These are phyloP conservation scores for Lyophyllum decastes DNA, from an alignment of 768 basidiomycete species.

Conservation along the genomic window DNA sequence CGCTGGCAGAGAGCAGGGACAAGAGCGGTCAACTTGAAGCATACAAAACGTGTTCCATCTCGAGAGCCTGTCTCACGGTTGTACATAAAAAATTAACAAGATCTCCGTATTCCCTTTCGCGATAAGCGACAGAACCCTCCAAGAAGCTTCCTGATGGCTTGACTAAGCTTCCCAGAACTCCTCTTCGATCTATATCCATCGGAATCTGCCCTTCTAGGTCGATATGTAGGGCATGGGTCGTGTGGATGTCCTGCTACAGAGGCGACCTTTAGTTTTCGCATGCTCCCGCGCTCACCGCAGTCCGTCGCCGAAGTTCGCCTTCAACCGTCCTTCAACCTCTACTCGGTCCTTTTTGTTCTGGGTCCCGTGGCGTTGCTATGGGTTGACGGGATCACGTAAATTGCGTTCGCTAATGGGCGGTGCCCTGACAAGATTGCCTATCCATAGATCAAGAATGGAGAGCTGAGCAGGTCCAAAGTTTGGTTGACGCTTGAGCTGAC, in stretches of 20 bases:
- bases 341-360: background rate
- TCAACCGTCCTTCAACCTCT: background rate
- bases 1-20: conserved; percentile 1
- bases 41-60: conserved; percentile 20
- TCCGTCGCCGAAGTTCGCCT: background rate
- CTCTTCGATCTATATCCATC: background rate
- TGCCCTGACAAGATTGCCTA: background rate
- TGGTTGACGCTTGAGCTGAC: no score
- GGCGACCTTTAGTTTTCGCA: no score
- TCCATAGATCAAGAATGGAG: background rate
- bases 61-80: conserved; percentile 18
- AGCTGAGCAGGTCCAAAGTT: background rate
- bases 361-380: background rate
- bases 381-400: background rate
- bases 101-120: conserved; percentile 14
- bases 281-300: background rate
- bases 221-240: background rate
- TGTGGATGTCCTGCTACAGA: no score
- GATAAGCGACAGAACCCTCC: conserved; percentile 13
- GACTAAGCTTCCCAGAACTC: background rate
- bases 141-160: conserved; percentile 4
- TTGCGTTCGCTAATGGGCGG: background rate
- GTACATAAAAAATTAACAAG: conserved; percentile 10
- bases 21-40: conserved; percentile 3
- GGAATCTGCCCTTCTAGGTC: background rate